Conservation (phyloP, 257 asterid genomes). For the Euphrasia confusa region DNA sequence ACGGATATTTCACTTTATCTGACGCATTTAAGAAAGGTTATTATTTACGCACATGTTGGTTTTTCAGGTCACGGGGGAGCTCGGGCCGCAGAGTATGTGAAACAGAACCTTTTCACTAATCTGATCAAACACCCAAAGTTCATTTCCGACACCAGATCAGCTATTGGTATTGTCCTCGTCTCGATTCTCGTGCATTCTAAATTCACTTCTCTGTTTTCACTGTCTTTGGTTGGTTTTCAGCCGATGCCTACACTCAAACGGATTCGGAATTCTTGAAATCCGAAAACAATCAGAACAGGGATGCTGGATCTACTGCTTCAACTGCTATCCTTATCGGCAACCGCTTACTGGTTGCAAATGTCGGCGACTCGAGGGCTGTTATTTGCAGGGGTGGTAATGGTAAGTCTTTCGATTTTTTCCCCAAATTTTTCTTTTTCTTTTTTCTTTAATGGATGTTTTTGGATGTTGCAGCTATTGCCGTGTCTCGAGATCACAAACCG, state of each 20-base stretch:
- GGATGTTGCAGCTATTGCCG: conserved; percentile 67
- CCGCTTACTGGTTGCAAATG: conserved; percentile 89
- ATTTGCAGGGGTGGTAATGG: conserved; percentile 87
- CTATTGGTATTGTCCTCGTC: conserved; percentile 54
- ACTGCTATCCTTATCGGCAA: conserved; percentile 96
- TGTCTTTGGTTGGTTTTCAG: conserved; percentile 38
- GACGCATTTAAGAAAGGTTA: no score
- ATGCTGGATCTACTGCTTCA: conserved; percentile 99
- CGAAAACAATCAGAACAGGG: conserved; percentile 75
- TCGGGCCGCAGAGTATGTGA: conserved; percentile 96
- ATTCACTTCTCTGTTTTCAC: neutral
- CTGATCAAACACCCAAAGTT: conserved; percentile 89
- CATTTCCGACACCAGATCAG: conserved; percentile 87
- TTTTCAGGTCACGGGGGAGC: conserved; percentile 95
- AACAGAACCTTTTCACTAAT: conserved; percentile 86
- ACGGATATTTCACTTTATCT: no score
- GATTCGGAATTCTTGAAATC: conserved; percentile 93
- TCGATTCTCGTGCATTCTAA: neutral
- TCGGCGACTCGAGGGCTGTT: conserved; percentile 94
- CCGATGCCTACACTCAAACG: conserved; percentile 84
- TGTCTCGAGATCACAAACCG: conserved; percentile 93
- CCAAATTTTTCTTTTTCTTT: neutral
- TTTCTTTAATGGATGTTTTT: conserved; percentile 13
- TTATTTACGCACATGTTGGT: neutral
- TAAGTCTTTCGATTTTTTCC: conserved; percentile 28